These are phyloP conservation scores for Emergomyces orientalis DNA, from an alignment of 2,329 filamentous ascomycete species.

Conservation along the genomic window DNA sequence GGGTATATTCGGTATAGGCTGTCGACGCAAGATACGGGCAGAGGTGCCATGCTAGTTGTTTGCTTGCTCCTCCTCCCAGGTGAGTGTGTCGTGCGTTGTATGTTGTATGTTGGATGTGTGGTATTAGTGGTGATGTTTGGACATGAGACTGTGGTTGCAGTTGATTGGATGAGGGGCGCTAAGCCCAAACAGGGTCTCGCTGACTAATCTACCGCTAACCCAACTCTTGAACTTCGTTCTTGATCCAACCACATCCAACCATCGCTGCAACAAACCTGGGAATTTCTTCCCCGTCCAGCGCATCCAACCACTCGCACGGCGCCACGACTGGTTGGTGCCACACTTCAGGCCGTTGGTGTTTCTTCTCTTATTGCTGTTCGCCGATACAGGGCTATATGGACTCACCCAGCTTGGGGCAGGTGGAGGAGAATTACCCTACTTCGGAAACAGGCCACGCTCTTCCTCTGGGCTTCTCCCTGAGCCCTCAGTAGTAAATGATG, in stretches of 20 bases:
- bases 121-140: neutral
- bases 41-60: neutral
- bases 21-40: neutral
- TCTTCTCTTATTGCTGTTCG: neutral
- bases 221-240: neutral
- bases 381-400: neutral
- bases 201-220: conserved; percentile 1
- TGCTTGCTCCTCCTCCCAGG: neutral
- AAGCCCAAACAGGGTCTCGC: neutral
- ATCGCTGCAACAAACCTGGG: neutral
- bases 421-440: neutral
- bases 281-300: neutral
- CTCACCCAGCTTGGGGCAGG: neutral
- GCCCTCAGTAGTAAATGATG: neutral
- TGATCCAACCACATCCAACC: neutral
- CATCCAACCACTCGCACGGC: neutral
- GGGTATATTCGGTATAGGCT: neutral
- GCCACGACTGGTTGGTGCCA: conserved; percentile 7
- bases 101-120: neutral
- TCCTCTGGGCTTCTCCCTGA: neutral
- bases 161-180: neutral
- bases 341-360: conserved; percentile 1
- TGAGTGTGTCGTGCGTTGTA: neutral
- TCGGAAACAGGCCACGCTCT: neutral
- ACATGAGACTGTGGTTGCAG: neutral